Evolutionary conservation across 148 eudicot genomes (phyloP), one percentile per base, ranked within the genome.

Genomic region (Fagopyrum esculentum): DNA sequence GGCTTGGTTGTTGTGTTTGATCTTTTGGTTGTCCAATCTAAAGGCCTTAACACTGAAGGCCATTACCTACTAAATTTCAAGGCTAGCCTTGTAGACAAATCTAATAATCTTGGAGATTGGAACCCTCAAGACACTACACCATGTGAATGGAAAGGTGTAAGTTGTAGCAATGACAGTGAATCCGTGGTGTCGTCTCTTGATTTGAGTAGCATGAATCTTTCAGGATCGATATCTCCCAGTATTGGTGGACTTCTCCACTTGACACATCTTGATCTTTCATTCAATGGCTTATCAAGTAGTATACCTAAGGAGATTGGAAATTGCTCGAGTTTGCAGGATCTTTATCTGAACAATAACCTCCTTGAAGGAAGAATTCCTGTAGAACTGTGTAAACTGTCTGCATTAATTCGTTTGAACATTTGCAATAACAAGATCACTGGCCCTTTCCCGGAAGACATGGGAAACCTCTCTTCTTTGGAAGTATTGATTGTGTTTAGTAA

Each of bases 141-240:
- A 5, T 93, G 98, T 83, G 71, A 61, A 64, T 93, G 98, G 98
- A 77, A 17, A 5, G 98, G 98, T 81, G 97, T 93, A 76, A 84
- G 44, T 45, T 91, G 98, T 80, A 83, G 88, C 47, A 72, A 47
- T 74, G 84, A 50, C 77, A 75, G 73, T 73, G 68, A 71, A 66
- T 82, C 82, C 9, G 81, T 82, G 16, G 98, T 93, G 46, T 40
- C 12, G 52, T 85, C 88, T 71, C 80, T 93, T 15, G 81, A 82
- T 82, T 81, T 93, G 83, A 77, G 45, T 9, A 79, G 78, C 0
- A 74, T 82, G 89, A 88, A 90, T 78, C 87, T 93, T 52, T 83
- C 91, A 1, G 98, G 98, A 43, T 86, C 83, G 13, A 52, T 91
- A 9, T 86, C 86, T 76, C 76, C 87, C 9, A 88, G 89, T 78